Percentiles rank a stretch among this genome's conserved stretches.
phyloP scores from a whole-genome alignment of 257 asterid genomes.

The Salvia hispanica region DNA sequence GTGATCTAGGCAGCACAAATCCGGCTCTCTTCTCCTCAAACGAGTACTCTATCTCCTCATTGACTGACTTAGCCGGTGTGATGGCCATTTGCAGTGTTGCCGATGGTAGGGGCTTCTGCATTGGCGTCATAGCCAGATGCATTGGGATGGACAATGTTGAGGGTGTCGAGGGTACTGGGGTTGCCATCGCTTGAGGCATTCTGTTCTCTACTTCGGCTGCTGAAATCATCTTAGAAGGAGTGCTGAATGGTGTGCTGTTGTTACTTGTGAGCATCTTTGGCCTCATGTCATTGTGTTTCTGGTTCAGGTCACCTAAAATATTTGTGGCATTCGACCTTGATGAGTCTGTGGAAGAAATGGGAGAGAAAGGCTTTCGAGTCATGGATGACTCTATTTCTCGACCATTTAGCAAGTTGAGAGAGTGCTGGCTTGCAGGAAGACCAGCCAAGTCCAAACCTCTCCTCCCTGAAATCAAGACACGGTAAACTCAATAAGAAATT shows the following conservation, averaged over 20 bases:
- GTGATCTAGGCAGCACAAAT: slow-evolving; percentile 55
- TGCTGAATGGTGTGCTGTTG: slow-evolving; percentile 47
- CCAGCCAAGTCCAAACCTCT: slow-evolving; percentile 85
- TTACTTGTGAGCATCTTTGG: slow-evolving; percentile 56
- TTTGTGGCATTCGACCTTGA: slow-evolving; percentile 61
- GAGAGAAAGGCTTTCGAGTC: slow-evolving; percentile 85
- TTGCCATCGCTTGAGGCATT: slow-evolving; percentile 58
- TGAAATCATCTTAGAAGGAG: slow-evolving; percentile 63
- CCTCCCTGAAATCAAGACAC: slow-evolving; percentile 55
- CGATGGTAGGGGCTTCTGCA: slow-evolving; percentile 51
- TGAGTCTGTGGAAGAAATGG: slow-evolving; percentile 75
- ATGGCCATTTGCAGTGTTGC: slow-evolving; percentile 49
- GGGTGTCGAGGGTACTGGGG: slow-evolving; percentile 63
- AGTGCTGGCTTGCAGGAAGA: slow-evolving; percentile 55
- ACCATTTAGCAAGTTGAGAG: slow-evolving; percentile 37
- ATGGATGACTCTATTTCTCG: slow-evolving; percentile 59
- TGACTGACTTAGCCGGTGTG: slow-evolving; percentile 52
- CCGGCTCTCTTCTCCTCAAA: slow-evolving; percentile 88
- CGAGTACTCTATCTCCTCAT: slow-evolving; percentile 72
- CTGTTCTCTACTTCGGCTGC: slow-evolving; percentile 62
- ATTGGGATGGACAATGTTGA: slow-evolving; percentile 63
- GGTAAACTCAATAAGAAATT: slow-evolving; percentile 5
- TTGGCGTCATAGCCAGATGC: slow-evolving; percentile 70
- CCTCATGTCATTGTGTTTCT: slow-evolving; percentile 54
- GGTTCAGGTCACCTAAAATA: slow-evolving; percentile 60